phyloP scores from a whole-genome alignment of 2,329 filamentous ascomycete species.

The Thielaviopsis cerberus region DNA sequence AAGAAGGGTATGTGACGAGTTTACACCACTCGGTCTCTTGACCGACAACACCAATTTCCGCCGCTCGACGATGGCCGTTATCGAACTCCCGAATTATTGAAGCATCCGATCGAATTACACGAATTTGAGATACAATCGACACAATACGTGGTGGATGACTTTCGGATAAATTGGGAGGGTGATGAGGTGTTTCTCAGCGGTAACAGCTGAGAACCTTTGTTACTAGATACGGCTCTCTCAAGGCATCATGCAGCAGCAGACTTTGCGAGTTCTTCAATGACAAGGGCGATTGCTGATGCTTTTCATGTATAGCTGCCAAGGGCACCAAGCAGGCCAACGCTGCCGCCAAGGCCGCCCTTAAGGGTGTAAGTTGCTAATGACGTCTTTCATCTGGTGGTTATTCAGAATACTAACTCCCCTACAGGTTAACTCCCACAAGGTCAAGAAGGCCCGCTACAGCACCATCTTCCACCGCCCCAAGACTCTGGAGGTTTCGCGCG shows the following conservation, averaged over 20 bases:
- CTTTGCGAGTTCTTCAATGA: constrained; percentile 51
- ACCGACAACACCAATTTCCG: background rate
- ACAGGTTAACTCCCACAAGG: constrained; percentile 51
- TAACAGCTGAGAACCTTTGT: constrained; percentile 6
- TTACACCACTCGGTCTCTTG: constrained; percentile 1
- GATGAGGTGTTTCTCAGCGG: constrained; percentile 6
- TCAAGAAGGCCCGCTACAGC: constrained; percentile 76
- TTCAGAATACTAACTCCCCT: background rate
- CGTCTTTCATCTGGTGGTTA: too few relatives aligned
- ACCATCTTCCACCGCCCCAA: constrained; percentile 97
- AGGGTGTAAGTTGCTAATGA: constrained; percentile 54
- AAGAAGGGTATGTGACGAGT: constrained; percentile 31
- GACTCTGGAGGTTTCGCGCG: constrained; percentile 77
- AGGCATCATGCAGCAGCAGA: constrained; percentile 53
- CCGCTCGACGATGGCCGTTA: background rate
- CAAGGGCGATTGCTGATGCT: constrained; percentile 55
- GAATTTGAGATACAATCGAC: constrained; percentile 10
- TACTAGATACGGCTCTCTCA: constrained; percentile 9
- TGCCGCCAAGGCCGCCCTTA: constrained; percentile 89
- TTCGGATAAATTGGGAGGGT: background rate
- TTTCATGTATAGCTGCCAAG: constrained; percentile 39
- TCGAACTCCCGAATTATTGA: constrained; percentile 2
- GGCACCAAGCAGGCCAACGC: constrained; percentile 72
- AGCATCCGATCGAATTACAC: constrained; percentile 11
- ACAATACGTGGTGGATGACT: constrained; percentile 1